Percentiles rank a stretch among this genome's conserved stretches.
Evolutionary conservation across 2,329 filamentous ascomycete genomes (phyloP).

Genomic region (Leptographium galeiforme): DNA sequence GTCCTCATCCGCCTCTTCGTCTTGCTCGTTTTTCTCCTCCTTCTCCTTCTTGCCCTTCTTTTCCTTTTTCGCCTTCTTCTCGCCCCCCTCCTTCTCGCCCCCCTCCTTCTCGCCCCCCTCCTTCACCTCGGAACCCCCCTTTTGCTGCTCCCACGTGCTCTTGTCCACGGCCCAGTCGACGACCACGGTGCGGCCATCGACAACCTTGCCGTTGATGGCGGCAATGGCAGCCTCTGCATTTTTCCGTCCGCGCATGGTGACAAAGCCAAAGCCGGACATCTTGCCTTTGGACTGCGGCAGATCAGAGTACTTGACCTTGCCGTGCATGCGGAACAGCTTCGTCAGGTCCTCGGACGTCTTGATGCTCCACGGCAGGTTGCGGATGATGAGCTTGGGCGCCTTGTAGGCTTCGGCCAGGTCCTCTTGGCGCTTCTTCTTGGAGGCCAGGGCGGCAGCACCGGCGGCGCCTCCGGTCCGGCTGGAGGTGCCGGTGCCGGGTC

Average conservation of each 20-base stretch:
- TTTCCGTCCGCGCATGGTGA: slow-evolving; percentile 73
- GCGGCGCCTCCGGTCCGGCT: background rate
- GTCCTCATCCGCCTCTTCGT: slow-evolving; percentile 23
- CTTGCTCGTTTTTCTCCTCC: slow-evolving; percentile 11
- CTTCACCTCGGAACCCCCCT: slow-evolving; percentile 18
- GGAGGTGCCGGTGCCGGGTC: slow-evolving; percentile 34
- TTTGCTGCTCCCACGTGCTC: slow-evolving; percentile 57
- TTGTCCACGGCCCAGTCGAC: slow-evolving; percentile 98
- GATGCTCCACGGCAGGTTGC: slow-evolving; percentile 93
- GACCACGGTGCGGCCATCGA: slow-evolving; percentile 78
- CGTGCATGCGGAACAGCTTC: slow-evolving; percentile 71
- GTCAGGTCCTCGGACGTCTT: slow-evolving; percentile 72
- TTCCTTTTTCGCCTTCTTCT: slow-evolving; percentile 14
- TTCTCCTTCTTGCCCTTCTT: slow-evolving; percentile 17
- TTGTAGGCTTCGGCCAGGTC: slow-evolving; percentile 46
- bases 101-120: slow-evolving; percentile 17
- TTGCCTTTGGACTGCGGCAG: slow-evolving; percentile 66
- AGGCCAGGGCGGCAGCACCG: slow-evolving; percentile 21
- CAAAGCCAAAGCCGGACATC: slow-evolving; percentile 83
- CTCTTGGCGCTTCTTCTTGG: slow-evolving; percentile 43
- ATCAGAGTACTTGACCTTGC: slow-evolving; percentile 79
- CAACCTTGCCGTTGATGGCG: slow-evolving; percentile 73
- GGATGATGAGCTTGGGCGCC: slow-evolving; percentile 68
- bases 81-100: slow-evolving; percentile 15
- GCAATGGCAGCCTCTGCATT: slow-evolving; percentile 85